Evolutionary conservation across 106 monocot species (phyloP), one percentile per base, ranked within the genome.

Genomic region (Posidonia australis): DNA sequence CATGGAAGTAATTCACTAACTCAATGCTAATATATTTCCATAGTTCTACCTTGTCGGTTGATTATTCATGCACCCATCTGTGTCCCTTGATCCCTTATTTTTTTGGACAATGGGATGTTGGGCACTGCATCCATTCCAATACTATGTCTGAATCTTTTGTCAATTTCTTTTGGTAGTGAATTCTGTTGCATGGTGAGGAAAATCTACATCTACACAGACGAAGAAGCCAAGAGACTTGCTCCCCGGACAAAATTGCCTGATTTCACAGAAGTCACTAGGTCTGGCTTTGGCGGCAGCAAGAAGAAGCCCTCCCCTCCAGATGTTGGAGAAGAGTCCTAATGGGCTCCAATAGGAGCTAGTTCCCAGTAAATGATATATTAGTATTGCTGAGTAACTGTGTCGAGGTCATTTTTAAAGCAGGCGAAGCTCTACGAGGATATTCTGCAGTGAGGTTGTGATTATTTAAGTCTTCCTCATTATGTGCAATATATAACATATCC

Each of bases 141-240:
- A n/a, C 53, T 53, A 21, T n/a, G 19, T 53, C 53, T 53, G 53
- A 53, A 28, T 57, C 11, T 4, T 28, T 27, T 57, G 27, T 36
- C 36, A 7, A 36, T 57, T 13, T 57, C 13, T 26, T 28, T 57
- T 57, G 57, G 74, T 77, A 94, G 93, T 60, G 89, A 94, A 66
- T 94, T 94, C 60, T 89, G 89, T 64, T 69, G 46, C 60, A 79
- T 89, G 79, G 93, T 80, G 30, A 86, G 46, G 60, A 89, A 86
- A 70, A 89, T 94, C 13, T 78, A 82, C 64, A 84, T 94, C 56
- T 89, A 78, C 70, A 76, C 89, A 0, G 62, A 43, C 3, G 86
- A 94, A 58, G 86, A 94, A 53, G 89, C 86, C 12, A 83, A 76
- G 63, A 75, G 63, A 61, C 77, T 89, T 47, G 45, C 77, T 12